Base-by-base conservation (phyloP, 495 filamentous ascomycete species). In the Opeltia flavorubescens region DNA sequence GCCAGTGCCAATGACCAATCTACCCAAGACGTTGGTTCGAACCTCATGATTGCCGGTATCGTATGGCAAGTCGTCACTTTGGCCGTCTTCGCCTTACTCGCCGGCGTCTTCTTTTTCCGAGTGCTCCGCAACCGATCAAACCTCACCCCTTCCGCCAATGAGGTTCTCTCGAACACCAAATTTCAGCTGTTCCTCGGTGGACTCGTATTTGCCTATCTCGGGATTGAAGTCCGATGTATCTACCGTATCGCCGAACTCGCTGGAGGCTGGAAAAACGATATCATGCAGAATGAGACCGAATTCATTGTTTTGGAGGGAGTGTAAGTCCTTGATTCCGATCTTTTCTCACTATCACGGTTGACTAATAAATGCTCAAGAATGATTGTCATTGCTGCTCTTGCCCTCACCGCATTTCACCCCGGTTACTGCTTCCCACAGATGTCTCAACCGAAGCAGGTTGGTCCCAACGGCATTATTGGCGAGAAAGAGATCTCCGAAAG, bases 21-120 rank as follows among this genome's bases (percentile, higher is more conserved):
- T 40, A 49, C 66, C 50, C 46, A 51, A 8, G 24, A 53, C 2
- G 56, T 65, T 17, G 77, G 77, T 15, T 78, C 84, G 60, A 58
- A 81, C 52, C 72, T 80, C 46, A 84, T 83, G 55, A 78, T 87
- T 41, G 71, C 79, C 8, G 81, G 83, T 56, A 81, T 87, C 50
- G 66, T 74, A 5, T 74, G 79, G 60, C 83, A 87, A 68, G 80
- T 81, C 27, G 67, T 64, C 5, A 82, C 81, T 2, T 66, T 85
- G 60, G 51, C 63, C 27, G 61, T 71, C 23, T 85, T 81, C 56
- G 76, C 34, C 18, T 23, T 13, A 3, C 43, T 58, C 11, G 53
- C 47, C 9, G 45, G 25, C n/a, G 27, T 36, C 28, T 54, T 59
- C 27, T 52, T 44, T 24, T 24, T 46, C 15, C 49, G 43, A 1